Evolutionary conservation across 2,329 filamentous ascomycete species (phyloP).

Genomic region (Coniochaeta pulveracea): DNA sequence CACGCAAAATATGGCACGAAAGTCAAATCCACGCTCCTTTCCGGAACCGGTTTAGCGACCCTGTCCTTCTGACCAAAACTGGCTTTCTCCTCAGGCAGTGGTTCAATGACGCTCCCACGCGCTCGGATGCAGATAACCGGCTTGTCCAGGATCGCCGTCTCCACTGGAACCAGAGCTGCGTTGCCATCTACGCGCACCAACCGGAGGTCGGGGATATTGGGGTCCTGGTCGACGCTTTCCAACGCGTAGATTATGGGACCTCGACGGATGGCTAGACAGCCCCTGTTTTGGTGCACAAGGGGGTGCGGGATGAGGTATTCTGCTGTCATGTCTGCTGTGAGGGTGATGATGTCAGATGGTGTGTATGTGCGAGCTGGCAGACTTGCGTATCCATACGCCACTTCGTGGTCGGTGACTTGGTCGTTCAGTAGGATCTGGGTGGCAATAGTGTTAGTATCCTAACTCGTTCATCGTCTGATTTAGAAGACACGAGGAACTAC

Average conservation of each 20-base stretch:
- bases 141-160: slow-evolving; percentile 1
- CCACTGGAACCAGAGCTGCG: background rate
- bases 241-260: slow-evolving; percentile 1
- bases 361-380: background rate
- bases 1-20: slow-evolving; percentile 45
- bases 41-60: slow-evolving; percentile 7
- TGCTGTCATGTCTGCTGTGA: background rate
- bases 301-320: background rate
- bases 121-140: slow-evolving; percentile 2
- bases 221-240: slow-evolving; percentile 1
- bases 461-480: background rate
- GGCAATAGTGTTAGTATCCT: background rate
- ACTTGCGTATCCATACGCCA: background rate
- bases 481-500: background rate
- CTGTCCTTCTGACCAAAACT: slow-evolving; percentile 10
- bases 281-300: background rate
- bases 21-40: slow-evolving; percentile 20
- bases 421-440: background rate
- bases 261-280: background rate
- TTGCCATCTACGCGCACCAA: slow-evolving; percentile 2
- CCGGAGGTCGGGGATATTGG: background rate
- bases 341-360: background rate
- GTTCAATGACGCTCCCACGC: background rate
- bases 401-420: background rate
- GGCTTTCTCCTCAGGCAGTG: background rate